Conservation (phyloP, 1,284 basidiomycete species). For the Cryptococcus wingfieldii region DNA sequence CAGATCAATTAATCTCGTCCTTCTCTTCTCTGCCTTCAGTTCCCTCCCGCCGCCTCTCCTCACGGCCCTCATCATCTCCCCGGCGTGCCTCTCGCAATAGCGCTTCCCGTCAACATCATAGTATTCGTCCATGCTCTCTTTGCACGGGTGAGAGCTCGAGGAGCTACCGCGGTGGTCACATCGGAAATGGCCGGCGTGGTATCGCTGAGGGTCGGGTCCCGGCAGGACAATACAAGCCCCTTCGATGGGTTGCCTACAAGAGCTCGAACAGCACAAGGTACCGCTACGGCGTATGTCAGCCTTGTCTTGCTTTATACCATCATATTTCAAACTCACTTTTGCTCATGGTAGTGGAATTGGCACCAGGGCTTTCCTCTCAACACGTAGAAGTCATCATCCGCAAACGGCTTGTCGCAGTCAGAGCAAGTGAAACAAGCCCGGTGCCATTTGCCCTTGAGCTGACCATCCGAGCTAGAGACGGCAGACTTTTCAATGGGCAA, state of each 20-base stretch:
- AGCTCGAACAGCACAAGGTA: conserved; percentile 69
- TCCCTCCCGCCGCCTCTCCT: conserved; percentile 7
- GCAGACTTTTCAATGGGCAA: conserved; percentile 81
- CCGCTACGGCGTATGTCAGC: conserved; percentile 43
- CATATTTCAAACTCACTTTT: conserved; percentile 55
- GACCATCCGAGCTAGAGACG: conserved; percentile 83
- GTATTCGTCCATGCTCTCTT: conserved; percentile 58
- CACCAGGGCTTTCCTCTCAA: conserved; percentile 80
- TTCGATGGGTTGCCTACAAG: conserved; percentile 83
- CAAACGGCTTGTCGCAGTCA: conserved; percentile 77
- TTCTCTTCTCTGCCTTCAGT: conserved; percentile 49
- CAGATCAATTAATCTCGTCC: conserved; percentile 45
- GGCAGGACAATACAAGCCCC: conserved; percentile 71
- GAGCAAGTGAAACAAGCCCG: conserved; percentile 81
- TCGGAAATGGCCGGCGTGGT: conserved; percentile 76
- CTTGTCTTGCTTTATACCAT: too few relatives aligned
- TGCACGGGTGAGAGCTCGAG: conserved; percentile 28
- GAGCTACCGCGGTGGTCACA: conserved; percentile 54
- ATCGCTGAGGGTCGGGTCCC: conserved; percentile 67
- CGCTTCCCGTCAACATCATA: conserved; percentile 78
- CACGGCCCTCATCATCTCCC: conserved; percentile 18
- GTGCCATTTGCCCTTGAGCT: conserved; percentile 88
- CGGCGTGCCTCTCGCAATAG: conserved; percentile 72
- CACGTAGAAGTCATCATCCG: conserved; percentile 82
- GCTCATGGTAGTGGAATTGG: conserved; percentile 83